phyloP scores from a whole-genome alignment of 2,329 filamentous ascomycete genomes.

The Amauroascus niger region DNA sequence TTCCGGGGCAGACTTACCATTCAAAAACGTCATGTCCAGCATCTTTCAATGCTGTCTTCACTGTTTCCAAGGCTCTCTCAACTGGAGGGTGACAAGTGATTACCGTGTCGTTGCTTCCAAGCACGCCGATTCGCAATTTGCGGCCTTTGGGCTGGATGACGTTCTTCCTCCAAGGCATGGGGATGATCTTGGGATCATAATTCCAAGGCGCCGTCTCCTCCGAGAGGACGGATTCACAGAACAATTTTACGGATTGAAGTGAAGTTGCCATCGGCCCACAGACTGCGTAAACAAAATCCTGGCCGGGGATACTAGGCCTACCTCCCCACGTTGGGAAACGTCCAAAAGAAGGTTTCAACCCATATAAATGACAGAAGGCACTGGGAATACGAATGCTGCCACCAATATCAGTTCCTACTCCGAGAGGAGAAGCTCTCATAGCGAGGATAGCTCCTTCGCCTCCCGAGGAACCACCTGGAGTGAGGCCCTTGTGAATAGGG shows the following conservation, averaged over 20 bases:
- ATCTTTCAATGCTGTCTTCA: slow-evolving; percentile 26
- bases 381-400: slow-evolving; percentile 34
- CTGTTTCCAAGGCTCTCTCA: slow-evolving; percentile 27
- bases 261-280: slow-evolving; percentile 34
- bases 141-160: slow-evolving; percentile 28
- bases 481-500: slow-evolving; percentile 27
- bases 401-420: slow-evolving; percentile 35
- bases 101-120: slow-evolving; percentile 29
- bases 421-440: slow-evolving; percentile 26
- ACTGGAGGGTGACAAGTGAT: slow-evolving; percentile 33
- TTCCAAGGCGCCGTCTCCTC: slow-evolving; percentile 28
- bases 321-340: slow-evolving; percentile 31
- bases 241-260: slow-evolving; percentile 27
- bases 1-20: slow-evolving; percentile 18
- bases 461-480: slow-evolving; percentile 30
- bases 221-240: slow-evolving; percentile 31
- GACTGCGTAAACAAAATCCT: slow-evolving; percentile 33
- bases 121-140: slow-evolving; percentile 32
- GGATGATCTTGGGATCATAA: slow-evolving; percentile 32
- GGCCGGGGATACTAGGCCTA: slow-evolving; percentile 30
- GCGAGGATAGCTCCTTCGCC: slow-evolving; percentile 31
- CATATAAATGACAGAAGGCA: slow-evolving; percentile 32
- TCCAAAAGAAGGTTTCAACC: slow-evolving; percentile 34
- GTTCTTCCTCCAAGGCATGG: slow-evolving; percentile 32
- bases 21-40: slow-evolving; percentile 33